Conservation (phyloP, 73 alveolate genomes). For the Symbiodinium natans region DNA sequence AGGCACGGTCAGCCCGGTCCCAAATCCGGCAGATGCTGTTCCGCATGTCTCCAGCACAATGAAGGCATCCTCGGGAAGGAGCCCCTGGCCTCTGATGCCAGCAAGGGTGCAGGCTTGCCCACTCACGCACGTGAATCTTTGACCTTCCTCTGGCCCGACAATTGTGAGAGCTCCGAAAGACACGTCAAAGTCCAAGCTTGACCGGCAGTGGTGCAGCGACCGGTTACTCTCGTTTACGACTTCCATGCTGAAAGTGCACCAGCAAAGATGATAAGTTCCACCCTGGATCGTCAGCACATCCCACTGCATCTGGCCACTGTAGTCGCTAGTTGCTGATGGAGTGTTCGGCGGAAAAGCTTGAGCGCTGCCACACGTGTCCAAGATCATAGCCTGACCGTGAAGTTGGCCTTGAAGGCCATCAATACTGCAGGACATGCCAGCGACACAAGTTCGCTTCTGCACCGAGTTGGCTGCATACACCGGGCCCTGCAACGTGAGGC, state of each 20-base stretch:
- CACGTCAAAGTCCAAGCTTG: neutral
- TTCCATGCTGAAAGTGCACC: slow-evolving; percentile 2
- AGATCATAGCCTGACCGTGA: slow-evolving; percentile 1
- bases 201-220: neutral
- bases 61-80: neutral
- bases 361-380: slow-evolving; percentile 21
- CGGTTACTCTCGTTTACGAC: neutral
- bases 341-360: neutral
- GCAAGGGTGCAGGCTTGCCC: slow-evolving; percentile 13
- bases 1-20: neutral
- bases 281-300: slow-evolving; percentile 12
- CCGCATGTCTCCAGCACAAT: neutral
- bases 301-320: neutral
- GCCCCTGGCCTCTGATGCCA: neutral
- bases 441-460: slow-evolving; percentile 36
- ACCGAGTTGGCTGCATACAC: neutral
- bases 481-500: neutral
- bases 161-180: neutral
- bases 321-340: neutral
- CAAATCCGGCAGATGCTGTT: neutral
- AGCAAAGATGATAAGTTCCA: slow-evolving; percentile 39
- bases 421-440: slow-evolving; percentile 10
- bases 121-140: slow-evolving; percentile 34
- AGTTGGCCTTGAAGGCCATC: neutral
- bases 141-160: neutral